Evolutionary conservation across 345 rosid species (phyloP), one percentile per base, ranked within the genome.

Genomic region (Acer saccharum): DNA sequence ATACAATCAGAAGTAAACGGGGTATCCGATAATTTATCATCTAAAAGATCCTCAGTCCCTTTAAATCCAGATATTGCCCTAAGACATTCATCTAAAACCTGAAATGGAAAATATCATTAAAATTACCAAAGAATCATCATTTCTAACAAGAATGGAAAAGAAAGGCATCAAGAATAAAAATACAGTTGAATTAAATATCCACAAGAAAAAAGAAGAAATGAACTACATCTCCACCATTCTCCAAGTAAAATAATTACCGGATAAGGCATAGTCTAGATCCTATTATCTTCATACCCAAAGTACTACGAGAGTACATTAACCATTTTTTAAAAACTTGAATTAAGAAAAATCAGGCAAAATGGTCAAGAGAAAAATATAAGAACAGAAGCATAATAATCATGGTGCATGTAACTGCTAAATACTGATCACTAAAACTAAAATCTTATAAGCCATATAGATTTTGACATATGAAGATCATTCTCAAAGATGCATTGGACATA

Each of bases 31-130:
- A 88, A 77, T 75, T 87, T 89, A 78, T 91, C 96, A 79, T 84
- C 93, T 21, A 83, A 81, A 82, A 80, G 91, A 82, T 91, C 96
- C 85, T 92, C 99, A 25, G 92, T 95, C 87, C 98, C 99, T 84
- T 86, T 92, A 81, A 88, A 93, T 84, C 98, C 99, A 91, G 91
- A 92, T 82, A 90, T 80, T 65, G 94, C 98, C 73, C 98, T 92
- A 79, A 95, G 96, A 80, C 89, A 89, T 77, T 89, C 96, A 86
- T 95, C 99, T 86, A 93, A 85, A 71, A 92, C 98, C 98, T 95
- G 88, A 79, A 79, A 70, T 63, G 79, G 64, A 21, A 73, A 71
- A 68, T 52, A 12, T 35, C 21, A 68, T 13, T 39, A 68, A 65
- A 43, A 43, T 9, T 43, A 43, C 8, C 12, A 52, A 39, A 21